These are phyloP conservation scores for Sporothrix luriei DNA, from an alignment of 2,329 filamentous ascomycete genomes.

Conservation along the genomic window DNA sequence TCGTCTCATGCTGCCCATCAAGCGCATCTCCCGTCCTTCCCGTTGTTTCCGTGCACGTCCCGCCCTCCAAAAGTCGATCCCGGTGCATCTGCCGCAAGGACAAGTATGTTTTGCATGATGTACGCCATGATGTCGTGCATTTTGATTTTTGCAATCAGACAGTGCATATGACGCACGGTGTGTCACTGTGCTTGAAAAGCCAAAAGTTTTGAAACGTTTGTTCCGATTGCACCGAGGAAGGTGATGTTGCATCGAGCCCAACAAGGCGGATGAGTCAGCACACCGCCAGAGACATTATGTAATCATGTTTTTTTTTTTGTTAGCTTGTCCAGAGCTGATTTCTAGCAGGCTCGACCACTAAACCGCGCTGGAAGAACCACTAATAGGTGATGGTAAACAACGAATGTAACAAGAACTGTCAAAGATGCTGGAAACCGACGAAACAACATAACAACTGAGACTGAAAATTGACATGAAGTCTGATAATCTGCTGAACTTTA, in stretches of 20 bases:
- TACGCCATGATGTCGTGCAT: slow-evolving; percentile 21
- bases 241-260: neutral
- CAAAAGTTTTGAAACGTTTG: neutral
- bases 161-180: slow-evolving; percentile 2
- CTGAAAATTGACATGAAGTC: too few species aligned
- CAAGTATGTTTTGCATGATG: slow-evolving; percentile 8
- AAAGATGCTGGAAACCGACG: too few species aligned
- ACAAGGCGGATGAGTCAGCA: neutral
- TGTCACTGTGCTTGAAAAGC: neutral
- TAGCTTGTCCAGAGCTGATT: too few species aligned
- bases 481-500: too few species aligned
- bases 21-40: neutral
- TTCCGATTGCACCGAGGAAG: neutral
- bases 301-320: too few species aligned
- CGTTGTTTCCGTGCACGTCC: neutral
- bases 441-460: too few species aligned
- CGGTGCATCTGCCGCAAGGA: neutral
- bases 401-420: too few species aligned
- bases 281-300: neutral
- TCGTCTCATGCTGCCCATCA: neutral
- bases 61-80: neutral
- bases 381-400: too few species aligned
- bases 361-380: neutral
- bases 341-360: too few species aligned
- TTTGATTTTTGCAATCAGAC: neutral